Percentiles rank a stretch among this genome's conserved stretches.
Evolutionary conservation across 1,139 yeast genomes (phyloP).

Genomic region (Saccharomycopsis hybrid): DNA sequence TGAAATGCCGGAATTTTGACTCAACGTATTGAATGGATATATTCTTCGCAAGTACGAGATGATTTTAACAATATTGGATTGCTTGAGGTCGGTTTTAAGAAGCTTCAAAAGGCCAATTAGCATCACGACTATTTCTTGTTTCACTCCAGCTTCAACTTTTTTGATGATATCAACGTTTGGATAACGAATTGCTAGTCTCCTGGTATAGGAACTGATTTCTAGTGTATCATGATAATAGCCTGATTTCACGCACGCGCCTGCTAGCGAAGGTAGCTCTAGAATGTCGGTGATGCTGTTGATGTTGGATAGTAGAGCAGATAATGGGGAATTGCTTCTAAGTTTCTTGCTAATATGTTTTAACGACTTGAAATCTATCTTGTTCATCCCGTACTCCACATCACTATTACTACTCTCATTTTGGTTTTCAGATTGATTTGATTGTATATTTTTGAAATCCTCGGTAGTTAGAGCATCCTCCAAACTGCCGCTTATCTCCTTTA

Average conservation of each 20-base stretch:
- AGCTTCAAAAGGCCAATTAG: slow-evolving; percentile 59
- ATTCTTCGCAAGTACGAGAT: slow-evolving; percentile 68
- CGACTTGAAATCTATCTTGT: slow-evolving; percentile 4
- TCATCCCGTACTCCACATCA: slow-evolving; percentile 10
- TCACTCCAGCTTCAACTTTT: slow-evolving; percentile 48
- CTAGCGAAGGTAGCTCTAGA: slow-evolving; percentile 74
- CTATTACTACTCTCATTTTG: slow-evolving; percentile 3
- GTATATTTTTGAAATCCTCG: not conserved
- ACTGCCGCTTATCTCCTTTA: slow-evolving; percentile 29
- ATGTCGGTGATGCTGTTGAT: slow-evolving; percentile 71
- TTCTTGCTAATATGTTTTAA: slow-evolving; percentile 24
- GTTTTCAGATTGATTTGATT: not conserved
- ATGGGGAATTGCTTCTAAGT: slow-evolving; percentile 6
- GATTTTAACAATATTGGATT: slow-evolving; percentile 70
- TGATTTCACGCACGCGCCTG: slow-evolving; percentile 74
- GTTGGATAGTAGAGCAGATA: slow-evolving; percentile 48
- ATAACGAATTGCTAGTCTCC: slow-evolving; percentile 61
- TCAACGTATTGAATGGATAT: slow-evolving; percentile 36
- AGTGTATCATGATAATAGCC: slow-evolving; percentile 89
- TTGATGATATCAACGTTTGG: slow-evolving; percentile 53
- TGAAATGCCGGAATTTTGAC: not conserved
- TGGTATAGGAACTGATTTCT: slow-evolving; percentile 66
- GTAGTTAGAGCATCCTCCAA: slow-evolving; percentile 1
- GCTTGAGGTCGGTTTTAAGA: slow-evolving; percentile 69
- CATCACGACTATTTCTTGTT: slow-evolving; percentile 57